These are phyloP conservation scores for Chernovozyma aurita DNA, from an alignment of 1,139 yeast species.

Conservation along the genomic window DNA sequence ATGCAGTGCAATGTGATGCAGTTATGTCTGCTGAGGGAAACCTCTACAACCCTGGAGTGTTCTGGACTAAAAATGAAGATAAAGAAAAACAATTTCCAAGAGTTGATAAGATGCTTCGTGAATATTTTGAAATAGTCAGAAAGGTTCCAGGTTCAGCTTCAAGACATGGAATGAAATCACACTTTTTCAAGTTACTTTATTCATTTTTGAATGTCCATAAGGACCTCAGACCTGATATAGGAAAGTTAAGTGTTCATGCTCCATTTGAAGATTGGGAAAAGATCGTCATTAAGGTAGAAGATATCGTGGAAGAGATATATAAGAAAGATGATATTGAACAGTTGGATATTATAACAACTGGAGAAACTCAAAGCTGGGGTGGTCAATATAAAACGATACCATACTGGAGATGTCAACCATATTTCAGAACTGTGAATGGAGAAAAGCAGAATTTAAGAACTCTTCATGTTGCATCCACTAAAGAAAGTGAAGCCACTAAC, in stretches of 20 bases:
- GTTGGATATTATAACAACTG: constrained; percentile 50
- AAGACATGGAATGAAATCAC: constrained; percentile 82
- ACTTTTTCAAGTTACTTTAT: constrained; percentile 80
- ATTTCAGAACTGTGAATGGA: constrained; percentile 83
- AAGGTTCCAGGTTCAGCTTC: constrained; percentile 69
- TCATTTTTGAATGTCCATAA: constrained; percentile 72
- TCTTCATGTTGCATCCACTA: constrained; percentile 39
- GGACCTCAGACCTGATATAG: constrained; percentile 73
- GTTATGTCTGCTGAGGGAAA: constrained; percentile 98
- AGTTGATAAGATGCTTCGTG: constrained; percentile 77
- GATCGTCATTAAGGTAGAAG: constrained; percentile 66
- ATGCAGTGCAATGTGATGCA: constrained; percentile 70
- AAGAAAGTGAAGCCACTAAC: constrained; percentile 4
- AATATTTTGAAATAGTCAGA: constrained; percentile 82
- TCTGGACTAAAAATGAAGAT: constrained; percentile 52
- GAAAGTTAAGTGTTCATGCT: constrained; percentile 46
- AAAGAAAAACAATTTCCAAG: constrained; percentile 74
- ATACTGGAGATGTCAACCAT: constrained; percentile 96
- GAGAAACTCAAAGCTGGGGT: constrained; percentile 66
- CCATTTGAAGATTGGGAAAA: constrained; percentile 60
- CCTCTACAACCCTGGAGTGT: constrained; percentile 88
- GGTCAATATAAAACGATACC: constrained; percentile 82
- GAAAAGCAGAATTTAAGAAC: constrained; percentile 40
- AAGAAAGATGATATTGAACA: constrained; percentile 35
- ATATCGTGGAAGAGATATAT: constrained; percentile 54